Conservation (phyloP, 495 filamentous ascomycete species). For the Rusavskia elegans region DNA sequence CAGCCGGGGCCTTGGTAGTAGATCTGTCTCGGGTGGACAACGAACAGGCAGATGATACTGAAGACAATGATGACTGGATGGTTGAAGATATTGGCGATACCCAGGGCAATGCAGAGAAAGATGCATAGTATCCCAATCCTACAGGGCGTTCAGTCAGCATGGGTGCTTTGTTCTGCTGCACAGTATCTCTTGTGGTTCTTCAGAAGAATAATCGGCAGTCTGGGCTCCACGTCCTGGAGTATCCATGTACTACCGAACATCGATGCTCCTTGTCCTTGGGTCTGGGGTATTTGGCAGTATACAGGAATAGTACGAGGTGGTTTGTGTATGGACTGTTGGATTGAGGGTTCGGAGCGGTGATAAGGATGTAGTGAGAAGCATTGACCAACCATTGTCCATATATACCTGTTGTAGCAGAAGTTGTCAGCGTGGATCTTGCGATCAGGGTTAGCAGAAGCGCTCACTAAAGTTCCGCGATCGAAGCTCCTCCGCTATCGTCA, state of each 20-base stretch:
- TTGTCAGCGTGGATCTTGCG: slow-evolving; percentile 18
- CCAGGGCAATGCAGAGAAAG: slow-evolving; percentile 86
- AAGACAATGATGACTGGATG: slow-evolving; percentile 55
- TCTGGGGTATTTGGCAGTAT: too few species aligned
- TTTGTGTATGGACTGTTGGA: too few species aligned
- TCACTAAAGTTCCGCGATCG: slow-evolving; percentile 95
- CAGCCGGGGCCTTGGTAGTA: background rate
- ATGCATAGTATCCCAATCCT: slow-evolving; percentile 94
- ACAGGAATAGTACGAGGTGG: too few species aligned
- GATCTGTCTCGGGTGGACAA: slow-evolving; percentile 2
- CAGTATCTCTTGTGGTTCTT: too few species aligned
- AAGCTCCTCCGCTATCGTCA: slow-evolving; percentile 56
- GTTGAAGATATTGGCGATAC: slow-evolving; percentile 80
- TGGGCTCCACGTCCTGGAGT: too few species aligned
- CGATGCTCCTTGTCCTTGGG: too few species aligned
- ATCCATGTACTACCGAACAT: too few species aligned
- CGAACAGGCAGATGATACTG: slow-evolving; percentile 73
- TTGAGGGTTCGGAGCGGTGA: too few species aligned
- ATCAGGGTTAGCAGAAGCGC: slow-evolving; percentile 18
- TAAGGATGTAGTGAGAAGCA: background rate
- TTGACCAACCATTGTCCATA: slow-evolving; percentile 93
- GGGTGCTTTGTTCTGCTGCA: background rate
- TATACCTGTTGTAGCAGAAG: slow-evolving; percentile 51
- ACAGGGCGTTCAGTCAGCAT: slow-evolving; percentile 5
- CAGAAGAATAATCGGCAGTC: background rate